Base-by-base conservation (phyloP, 257 asterid genomes). In the Solanum chiquidenum region DNA sequence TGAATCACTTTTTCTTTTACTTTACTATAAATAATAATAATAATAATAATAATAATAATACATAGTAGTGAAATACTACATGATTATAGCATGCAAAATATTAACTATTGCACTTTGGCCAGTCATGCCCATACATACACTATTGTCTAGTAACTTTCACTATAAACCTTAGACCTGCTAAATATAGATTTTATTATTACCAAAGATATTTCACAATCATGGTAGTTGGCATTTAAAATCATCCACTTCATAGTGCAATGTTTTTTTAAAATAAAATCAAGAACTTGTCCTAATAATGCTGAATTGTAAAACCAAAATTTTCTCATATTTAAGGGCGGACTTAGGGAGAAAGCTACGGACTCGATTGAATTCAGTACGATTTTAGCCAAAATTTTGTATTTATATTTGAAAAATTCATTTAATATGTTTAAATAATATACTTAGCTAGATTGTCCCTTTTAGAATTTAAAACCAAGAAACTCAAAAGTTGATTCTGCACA, bases 61-160 rank as follows among this genome's bases (percentile, higher is more conserved):
- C 33, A 33, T 69, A 83, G 66, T 35, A 75, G 55, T 21, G 75
- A 88, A 87, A 76, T 75, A 14, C 35, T 75, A 14, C 35, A 86
- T 88, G 66, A 89, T 83, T 74, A 60, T 73, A 72, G 86, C 58
- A 71, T 80, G 85, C 85, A 80, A 62, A 66, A 83, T 23, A 33
- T 18, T 69, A 66, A 80, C 35, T 14, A 80, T 80, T 80, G 68
- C 62, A 46, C 11, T 46, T 80, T 80, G 10, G 85, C 85, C 66
- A 80, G 42, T 27, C 64, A 52, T 23, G 84, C 40, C 49, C 49
- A 62, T n/a, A 68, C 58, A 34, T 12, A 31, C 38, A 16, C 16
- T 84, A 69, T 6, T 88, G 20, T 33, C 9, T 35, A 69, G 29
- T 55, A 42, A 80, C 16, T 80, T 80, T 80, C 68, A 46, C 85